Conservation (phyloP, 2,329 filamentous ascomycete genomes). For the Diaporthe helianthi region DNA sequence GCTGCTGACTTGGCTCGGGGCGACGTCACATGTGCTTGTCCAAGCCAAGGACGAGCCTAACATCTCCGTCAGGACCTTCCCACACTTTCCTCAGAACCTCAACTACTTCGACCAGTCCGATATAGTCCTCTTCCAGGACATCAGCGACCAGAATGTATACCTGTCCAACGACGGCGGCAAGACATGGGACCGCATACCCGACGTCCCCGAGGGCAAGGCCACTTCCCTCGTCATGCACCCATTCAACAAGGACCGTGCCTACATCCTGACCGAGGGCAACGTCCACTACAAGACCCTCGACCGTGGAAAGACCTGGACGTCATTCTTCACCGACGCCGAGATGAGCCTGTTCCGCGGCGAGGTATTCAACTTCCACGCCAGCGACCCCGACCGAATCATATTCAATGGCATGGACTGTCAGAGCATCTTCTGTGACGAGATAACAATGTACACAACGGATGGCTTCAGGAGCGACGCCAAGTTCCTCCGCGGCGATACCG, state of each 20-base stretch:
- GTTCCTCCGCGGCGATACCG: conserved; percentile 70
- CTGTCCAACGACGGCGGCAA: conserved; percentile 83
- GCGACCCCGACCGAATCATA: conserved; percentile 83
- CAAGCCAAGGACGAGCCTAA: conserved; percentile 71
- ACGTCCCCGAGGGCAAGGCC: conserved; percentile 68
- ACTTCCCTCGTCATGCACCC: conserved; percentile 76
- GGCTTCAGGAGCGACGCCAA: conserved; percentile 77
- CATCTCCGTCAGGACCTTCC: conserved; percentile 70
- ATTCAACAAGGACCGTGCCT: conserved; percentile 79
- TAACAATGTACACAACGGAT: conserved; percentile 79
- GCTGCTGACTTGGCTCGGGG: conserved; percentile 55
- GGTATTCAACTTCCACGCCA: conserved; percentile 79
- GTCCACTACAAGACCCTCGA: conserved; percentile 86
- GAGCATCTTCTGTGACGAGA: conserved; percentile 68
- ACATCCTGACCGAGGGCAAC: conserved; percentile 73
- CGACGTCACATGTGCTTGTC: conserved; percentile 44
- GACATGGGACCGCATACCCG: conserved; percentile 73
- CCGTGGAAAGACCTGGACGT: conserved; percentile 79
- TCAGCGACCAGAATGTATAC: conserved; percentile 69
- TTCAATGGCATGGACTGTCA: conserved; percentile 78
- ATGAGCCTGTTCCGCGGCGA: conserved; percentile 60
- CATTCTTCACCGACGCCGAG: conserved; percentile 69
- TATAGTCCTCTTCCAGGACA: conserved; percentile 77
- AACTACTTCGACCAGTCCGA: conserved; percentile 94
- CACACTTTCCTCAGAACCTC: conserved; percentile 70